phyloP scores from a whole-genome alignment of 106 monocot genomes.

The Apostasia ramifera region DNA sequence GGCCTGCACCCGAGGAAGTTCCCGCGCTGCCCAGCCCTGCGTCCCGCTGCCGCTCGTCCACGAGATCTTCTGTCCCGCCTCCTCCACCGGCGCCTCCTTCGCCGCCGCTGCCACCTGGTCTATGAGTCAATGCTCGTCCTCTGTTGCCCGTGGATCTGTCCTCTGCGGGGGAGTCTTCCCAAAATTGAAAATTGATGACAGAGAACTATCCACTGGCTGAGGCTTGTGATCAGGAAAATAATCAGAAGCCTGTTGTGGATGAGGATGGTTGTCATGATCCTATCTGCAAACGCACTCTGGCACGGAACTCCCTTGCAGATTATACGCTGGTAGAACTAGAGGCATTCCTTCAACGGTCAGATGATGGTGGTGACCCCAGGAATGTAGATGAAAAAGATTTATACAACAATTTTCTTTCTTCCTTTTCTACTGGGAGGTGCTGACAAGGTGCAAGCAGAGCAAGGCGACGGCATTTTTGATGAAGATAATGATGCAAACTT shows the following conservation, averaged over 20 bases:
- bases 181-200: constrained; percentile 2
- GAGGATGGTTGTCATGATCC: constrained; percentile 44
- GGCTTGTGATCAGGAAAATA: constrained; percentile 1
- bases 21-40: no score
- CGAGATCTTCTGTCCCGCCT: no score
- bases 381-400: constrained; percentile 84
- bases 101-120: no score
- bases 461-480: constrained; percentile 41
- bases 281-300: constrained; percentile 79
- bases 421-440: constrained; percentile 44
- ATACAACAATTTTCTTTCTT: constrained; percentile 83
- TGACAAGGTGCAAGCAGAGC: constrained; percentile 14
- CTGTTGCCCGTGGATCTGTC: no score
- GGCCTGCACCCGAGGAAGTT: no score
- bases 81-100: no score
- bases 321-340: constrained; percentile 86
- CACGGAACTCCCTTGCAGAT: constrained; percentile 73
- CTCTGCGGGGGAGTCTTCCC: not conserved
- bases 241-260: constrained; percentile 1
- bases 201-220: constrained; percentile 5
- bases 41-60: no score
- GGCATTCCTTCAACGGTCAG: constrained; percentile 91
- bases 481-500: constrained; percentile 97
- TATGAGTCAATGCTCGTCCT: no score
- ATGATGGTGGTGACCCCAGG: constrained; percentile 54